These are phyloP conservation scores for Botryotinia calthae DNA, from an alignment of 2,329 filamentous ascomycete species.

Conservation along the genomic window DNA sequence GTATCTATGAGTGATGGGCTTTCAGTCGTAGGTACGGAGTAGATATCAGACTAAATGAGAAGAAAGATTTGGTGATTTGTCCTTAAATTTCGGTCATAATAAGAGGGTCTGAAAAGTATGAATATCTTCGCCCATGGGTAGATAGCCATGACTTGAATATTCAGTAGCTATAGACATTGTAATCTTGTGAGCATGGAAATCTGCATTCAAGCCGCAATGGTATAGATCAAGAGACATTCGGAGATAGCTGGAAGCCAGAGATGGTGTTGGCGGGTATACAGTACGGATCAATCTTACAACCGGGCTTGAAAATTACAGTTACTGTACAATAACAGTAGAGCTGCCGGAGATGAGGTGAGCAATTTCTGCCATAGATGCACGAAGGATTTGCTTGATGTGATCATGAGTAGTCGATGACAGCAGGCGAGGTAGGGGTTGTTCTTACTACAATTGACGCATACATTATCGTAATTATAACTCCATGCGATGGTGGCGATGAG, in stretches of 20 bases:
- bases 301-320: not conserved
- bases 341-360: not conserved
- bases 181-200: not conserved
- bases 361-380: not conserved
- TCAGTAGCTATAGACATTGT: not conserved
- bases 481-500: not conserved
- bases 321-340: too few species aligned
- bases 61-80: not conserved
- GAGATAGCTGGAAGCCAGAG: not conserved
- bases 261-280: not conserved
- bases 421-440: slow-evolving; percentile 1
- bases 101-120: not conserved
- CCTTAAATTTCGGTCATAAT: not conserved
- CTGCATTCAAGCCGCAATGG: not conserved
- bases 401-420: not conserved
- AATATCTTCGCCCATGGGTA: too few species aligned
- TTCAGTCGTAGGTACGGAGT: not conserved
- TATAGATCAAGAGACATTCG: not conserved
- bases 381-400: slow-evolving; percentile 2
- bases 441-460: not conserved
- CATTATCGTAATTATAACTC: not conserved
- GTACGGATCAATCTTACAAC: not conserved
- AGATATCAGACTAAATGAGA: not conserved
- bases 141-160: too few species aligned
- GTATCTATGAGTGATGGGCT: not conserved